Base-by-base conservation (phyloP, 352 stramenopile species). In the Ophiocytium majus region DNA sequence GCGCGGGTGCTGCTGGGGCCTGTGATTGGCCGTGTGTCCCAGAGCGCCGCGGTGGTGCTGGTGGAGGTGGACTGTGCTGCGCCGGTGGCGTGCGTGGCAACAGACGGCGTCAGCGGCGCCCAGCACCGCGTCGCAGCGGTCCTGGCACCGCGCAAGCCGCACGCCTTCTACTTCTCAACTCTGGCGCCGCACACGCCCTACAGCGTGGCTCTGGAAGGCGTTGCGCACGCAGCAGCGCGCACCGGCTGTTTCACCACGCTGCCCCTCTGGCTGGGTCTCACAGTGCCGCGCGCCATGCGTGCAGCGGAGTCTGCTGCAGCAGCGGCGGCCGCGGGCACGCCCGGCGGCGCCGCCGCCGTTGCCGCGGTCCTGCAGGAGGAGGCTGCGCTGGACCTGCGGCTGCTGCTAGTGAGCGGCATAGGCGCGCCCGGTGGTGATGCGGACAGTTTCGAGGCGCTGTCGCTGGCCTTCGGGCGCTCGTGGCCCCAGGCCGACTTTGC, bases 231-330 rank as follows among this genome's bases (percentile, higher is more conserved):
- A 31, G 50, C 71, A 0, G 79, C 83, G 31, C 50, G 83, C 76
- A 86, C 76, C 17, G 83, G 83, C 28, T 75, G 43, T 23, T 83
- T 86, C 63, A 86, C 83, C 36, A 86, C 83, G 31, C 83, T 86
- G 34, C 82, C 64, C 32, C 76, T 86, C 17, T 23, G 31, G 43
- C 43, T 57, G 43, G 43, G 43, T 5, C 43, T 57, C 43, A 14
- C 5, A 5, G 43, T 57, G 43, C 43, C 43, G 43, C 43, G 43
- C 43, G 43, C 14, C 43, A 5, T 57, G 43, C 43, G 43, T 14
- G 43, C 43, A 14, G 43, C 43, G 43, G n/a, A n/a, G 19, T 66
- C 57, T n/a, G n/a, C n/a, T n/a, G n/a, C n/a, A n/a, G 33, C 64
- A 37, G 82, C 23, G 76, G 66, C 19, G 82, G 82, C 34, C 31